Percentiles rank a stretch among this genome's conserved stretches.
phyloP scores from a whole-genome alignment of 2,329 filamentous ascomycete genomes.

The Cladophialophora chaetospira region DNA sequence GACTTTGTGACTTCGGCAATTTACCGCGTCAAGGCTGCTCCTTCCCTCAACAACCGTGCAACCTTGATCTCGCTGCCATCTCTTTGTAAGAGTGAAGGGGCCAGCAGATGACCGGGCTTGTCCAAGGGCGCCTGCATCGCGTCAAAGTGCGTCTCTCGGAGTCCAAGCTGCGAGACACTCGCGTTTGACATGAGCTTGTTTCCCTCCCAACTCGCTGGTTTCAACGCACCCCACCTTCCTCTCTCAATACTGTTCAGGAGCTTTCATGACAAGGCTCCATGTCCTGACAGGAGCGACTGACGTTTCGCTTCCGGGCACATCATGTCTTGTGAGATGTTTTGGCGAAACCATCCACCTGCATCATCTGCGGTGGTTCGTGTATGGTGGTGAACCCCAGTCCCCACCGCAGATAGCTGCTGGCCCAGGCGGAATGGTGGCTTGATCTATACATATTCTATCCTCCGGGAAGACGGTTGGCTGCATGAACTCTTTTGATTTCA shows the following conservation, averaged over 20 bases:
- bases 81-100: too few species aligned
- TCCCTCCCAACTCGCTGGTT: not conserved
- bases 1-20: too few species aligned
- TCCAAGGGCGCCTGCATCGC: too few species aligned
- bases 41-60: too few species aligned
- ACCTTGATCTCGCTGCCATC: too few species aligned
- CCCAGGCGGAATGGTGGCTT: constrained; percentile 4
- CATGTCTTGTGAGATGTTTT: not conserved
- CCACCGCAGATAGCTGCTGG: not conserved
- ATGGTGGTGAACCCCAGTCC: not conserved
- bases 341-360: not conserved
- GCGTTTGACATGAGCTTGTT: constrained; percentile 19
- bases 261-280: not conserved
- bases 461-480: constrained; percentile 14
- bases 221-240: constrained; percentile 1
- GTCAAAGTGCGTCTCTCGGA: not conserved
- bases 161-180: constrained; percentile 6
- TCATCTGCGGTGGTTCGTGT: not conserved
- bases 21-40: too few species aligned
- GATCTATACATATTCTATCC: constrained; percentile 15
- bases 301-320: not conserved
- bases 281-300: constrained; percentile 5
- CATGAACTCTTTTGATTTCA: constrained; percentile 10
- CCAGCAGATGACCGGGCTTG: too few species aligned
- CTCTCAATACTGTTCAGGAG: not conserved